phyloP scores from a whole-genome alignment of 805 yeast genomes.

The Blastobotrys parvus region DNA sequence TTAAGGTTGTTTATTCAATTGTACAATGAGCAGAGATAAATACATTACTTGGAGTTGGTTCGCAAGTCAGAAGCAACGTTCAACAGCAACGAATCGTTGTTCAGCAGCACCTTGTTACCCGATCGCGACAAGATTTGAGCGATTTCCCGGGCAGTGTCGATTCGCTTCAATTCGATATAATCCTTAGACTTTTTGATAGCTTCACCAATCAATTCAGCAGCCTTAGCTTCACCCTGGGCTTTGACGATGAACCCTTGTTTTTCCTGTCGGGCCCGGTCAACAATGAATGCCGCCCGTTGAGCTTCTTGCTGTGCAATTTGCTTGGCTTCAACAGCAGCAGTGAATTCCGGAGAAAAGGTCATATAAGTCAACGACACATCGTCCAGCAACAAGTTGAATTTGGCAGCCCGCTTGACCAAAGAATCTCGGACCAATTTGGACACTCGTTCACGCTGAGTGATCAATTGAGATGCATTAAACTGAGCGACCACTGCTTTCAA shows the following conservation, averaged over 20 bases:
- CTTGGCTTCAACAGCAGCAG: constrained; percentile 95
- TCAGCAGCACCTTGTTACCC: constrained; percentile 86
- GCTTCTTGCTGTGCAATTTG: constrained; percentile 99
- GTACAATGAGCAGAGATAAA: too few relatives aligned
- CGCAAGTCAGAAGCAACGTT: constrained; percentile 82
- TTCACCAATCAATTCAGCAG: constrained; percentile 97
- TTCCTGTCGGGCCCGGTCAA: constrained; percentile 95
- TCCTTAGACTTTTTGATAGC: constrained; percentile 95
- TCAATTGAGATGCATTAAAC: constrained; percentile 94
- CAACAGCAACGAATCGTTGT: constrained; percentile 83
- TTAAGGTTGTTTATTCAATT: too few relatives aligned
- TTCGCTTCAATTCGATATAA: constrained; percentile 91
- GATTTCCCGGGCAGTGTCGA: constrained; percentile 95
- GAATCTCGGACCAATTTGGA: constrained; percentile 86
- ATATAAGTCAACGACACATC: constrained; percentile 94
- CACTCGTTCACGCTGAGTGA: constrained; percentile 97
- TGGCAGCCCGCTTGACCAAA: constrained; percentile 81
- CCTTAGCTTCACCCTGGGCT: constrained; percentile 97
- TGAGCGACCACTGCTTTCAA: constrained; percentile 95
- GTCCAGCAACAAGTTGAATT: constrained; percentile 79
- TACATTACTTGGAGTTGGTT: too few relatives aligned
- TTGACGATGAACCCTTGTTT: constrained; percentile 94
- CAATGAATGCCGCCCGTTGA: constrained; percentile 94
- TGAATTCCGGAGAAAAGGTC: constrained; percentile 97
- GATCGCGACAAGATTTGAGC: constrained; percentile 77